Base-by-base conservation (phyloP, 129 eudicot species). In the Silybum marianum region DNA sequence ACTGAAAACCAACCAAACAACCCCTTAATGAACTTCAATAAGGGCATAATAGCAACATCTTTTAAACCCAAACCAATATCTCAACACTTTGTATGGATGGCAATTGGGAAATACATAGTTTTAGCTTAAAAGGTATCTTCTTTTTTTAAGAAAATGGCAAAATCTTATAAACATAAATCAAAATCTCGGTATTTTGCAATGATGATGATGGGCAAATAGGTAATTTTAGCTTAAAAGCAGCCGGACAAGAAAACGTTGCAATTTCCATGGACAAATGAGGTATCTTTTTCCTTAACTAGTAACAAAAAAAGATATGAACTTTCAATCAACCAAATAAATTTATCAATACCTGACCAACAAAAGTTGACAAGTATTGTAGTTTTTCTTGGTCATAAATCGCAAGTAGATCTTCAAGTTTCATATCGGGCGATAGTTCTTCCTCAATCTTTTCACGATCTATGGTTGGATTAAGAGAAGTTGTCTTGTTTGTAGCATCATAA, bases 301-400 rank as follows among this genome's bases (percentile, higher is more conserved):
- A 74, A 44, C 34, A 24, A 2, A 65, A 65, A 16, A 7, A 34
- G 54, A 72, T 68, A 32, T 66, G 24, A 54, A 9, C 74, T 48
- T 36, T 79, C 7, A 1, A 58, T 18, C 32, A 51, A 80, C 62
- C 34, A 83, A 78, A 80, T 71, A 30, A 21, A n/a, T 3, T 42
- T 48, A 38, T 75, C 32, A 90, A 82, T 72, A 93, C 99, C 99
- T 93, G 98, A 28, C 97, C 99, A 84, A 96, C 86, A 88, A 93
- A 90, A 63, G 97, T 87, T 77, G 93, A 89, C 84, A 93, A 79
- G 83, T 85, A 87, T 44, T 87, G 85, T 69, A 89, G 90, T 82
- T 96, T 96, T 86, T 93, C 95, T 70, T 88, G 92, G 84, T 90
- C 93, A 84, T 96, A 96, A 65, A 90, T 70, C 70, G 78, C 86